These are phyloP conservation scores for Plectosphaerella cucumerina DNA, from an alignment of 2,329 filamentous ascomycete genomes.

Conservation along the genomic window DNA sequence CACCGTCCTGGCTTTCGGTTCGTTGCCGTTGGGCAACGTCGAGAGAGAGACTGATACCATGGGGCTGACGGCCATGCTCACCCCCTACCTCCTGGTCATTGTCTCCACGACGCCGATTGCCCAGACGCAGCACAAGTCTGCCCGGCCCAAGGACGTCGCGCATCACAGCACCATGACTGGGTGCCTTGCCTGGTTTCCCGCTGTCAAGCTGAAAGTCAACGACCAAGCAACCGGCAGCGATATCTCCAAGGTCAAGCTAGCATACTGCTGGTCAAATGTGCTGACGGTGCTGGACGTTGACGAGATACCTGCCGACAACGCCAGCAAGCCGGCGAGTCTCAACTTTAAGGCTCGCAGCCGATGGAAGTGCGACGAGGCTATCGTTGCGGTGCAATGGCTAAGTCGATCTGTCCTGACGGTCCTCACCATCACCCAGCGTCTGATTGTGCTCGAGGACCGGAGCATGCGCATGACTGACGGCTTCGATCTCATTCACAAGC, in stretches of 20 bases:
- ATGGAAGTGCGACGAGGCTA: constrained; percentile 92
- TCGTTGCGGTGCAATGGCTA: constrained; percentile 95
- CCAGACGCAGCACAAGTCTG: constrained; percentile 92
- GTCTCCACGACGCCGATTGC: constrained; percentile 96
- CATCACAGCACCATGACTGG: constrained; percentile 91
- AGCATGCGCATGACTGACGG: constrained; percentile 89
- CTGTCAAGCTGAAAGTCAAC: constrained; percentile 81
- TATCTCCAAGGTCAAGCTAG: constrained; percentile 78
- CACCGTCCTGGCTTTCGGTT: constrained; percentile 87
- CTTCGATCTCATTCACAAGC: constrained; percentile 85
- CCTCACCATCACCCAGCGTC: constrained; percentile 87
- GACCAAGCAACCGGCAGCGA: constrained; percentile 63
- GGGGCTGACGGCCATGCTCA: constrained; percentile 91
- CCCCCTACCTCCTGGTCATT: constrained; percentile 91
- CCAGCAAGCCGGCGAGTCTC: constrained; percentile 73
- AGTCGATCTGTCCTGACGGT: constrained; percentile 89
- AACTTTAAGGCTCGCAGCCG: constrained; percentile 78
- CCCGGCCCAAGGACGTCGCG: constrained; percentile 83
- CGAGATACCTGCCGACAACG: constrained; percentile 62
- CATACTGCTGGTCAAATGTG: constrained; percentile 99
- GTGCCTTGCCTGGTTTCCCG: constrained; percentile 94
- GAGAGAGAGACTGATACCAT: constrained; percentile 83
- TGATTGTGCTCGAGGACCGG: constrained; percentile 88
- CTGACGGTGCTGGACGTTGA: constrained; percentile 88
- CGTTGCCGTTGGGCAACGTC: constrained; percentile 89